phyloP scores from a whole-genome alignment of 495 filamentous ascomycete genomes.

The Aspergillus kassunensis region DNA sequence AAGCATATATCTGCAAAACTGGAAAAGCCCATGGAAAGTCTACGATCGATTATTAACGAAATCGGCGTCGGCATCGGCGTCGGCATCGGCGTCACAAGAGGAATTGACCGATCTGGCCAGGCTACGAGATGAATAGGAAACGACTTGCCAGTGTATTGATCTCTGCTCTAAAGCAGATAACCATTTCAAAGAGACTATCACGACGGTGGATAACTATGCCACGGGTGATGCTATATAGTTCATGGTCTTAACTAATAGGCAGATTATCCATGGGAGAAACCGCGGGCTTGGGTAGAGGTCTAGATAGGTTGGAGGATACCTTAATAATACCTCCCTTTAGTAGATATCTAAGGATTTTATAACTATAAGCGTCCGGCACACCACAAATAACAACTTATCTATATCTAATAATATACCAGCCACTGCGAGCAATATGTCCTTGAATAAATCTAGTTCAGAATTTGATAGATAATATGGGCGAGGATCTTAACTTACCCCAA shows the following conservation, averaged over 20 bases:
- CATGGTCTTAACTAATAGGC: slow-evolving; percentile 39
- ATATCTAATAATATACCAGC: no score
- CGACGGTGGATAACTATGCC: slow-evolving; percentile 33
- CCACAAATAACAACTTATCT: no score
- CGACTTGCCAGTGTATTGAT: slow-evolving; percentile 31
- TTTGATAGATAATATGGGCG: no score
- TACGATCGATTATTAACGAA: slow-evolving; percentile 30
- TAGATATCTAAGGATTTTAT: slow-evolving; percentile 36
- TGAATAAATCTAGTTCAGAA: no score
- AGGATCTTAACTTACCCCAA: no score
- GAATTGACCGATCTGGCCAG: slow-evolving; percentile 30
- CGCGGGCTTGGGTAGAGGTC: slow-evolving; percentile 36
- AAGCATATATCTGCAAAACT: slow-evolving; percentile 25
- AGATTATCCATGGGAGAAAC: slow-evolving; percentile 34
- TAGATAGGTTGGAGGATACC: slow-evolving; percentile 39
- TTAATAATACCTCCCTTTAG: slow-evolving; percentile 34
- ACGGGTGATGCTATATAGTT: slow-evolving; percentile 38
- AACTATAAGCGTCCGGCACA: slow-evolving; percentile 17
- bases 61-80: slow-evolving; percentile 24
- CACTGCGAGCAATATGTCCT: no score
- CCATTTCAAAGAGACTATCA: slow-evolving; percentile 31
- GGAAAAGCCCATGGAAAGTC: slow-evolving; percentile 30
- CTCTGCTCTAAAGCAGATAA: slow-evolving; percentile 35
- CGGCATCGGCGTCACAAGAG: slow-evolving; percentile 21
- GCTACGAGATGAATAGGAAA: slow-evolving; percentile 37